Evolutionary conservation across 2,329 filamentous ascomycete species (phyloP), one percentile per base, ranked within the genome.

Genomic region (Orbilia brochopaga): DNA sequence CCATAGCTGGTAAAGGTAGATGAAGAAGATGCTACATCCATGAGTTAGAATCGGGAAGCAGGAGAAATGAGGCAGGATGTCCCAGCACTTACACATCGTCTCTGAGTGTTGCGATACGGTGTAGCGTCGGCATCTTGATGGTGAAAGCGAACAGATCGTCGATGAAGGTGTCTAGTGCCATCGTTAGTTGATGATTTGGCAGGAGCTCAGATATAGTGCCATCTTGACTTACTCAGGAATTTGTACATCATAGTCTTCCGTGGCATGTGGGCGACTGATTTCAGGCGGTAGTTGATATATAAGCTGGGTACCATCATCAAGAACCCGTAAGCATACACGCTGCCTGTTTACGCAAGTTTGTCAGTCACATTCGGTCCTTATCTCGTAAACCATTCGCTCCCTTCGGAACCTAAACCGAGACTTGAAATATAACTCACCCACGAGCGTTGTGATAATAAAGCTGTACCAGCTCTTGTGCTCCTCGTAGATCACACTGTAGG

Each of bases 251-350:
- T 94, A 53, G 94, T 92, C 82, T 91, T 93, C 75, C 85, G 91
- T 0, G 94, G 92, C 93, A 99, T 96, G 81, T 99, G 94, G 10
- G 94, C 94, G 35, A 97, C 91, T 75, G 88, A 89, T 85, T 93
- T 96, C 76, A 99, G 86, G 11, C 93, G 88, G 83, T 99, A 99
- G 85, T 99, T 99, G 86, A 99, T 99, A 83, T 97, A 99, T 35
- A 99, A 84, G 69, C 88, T 90, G 13, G 94, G 94, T 7, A 99
- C 90, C 94, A 99, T 99, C 92, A 99, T 96, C 73, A 99, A 82
- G 84, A 99, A 99, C 2, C 94, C 94, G 79, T 99, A 99, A 0
- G 94, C 92, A 79, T 99, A 99, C 57, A 99, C 94, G 48, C 74
- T 75, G 2, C 76, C 67, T 72, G 40, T 58, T 13, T 21, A 3